Base-by-base conservation (phyloP, 2,329 filamentous ascomycete genomes). In the Aspergillus persii region DNA sequence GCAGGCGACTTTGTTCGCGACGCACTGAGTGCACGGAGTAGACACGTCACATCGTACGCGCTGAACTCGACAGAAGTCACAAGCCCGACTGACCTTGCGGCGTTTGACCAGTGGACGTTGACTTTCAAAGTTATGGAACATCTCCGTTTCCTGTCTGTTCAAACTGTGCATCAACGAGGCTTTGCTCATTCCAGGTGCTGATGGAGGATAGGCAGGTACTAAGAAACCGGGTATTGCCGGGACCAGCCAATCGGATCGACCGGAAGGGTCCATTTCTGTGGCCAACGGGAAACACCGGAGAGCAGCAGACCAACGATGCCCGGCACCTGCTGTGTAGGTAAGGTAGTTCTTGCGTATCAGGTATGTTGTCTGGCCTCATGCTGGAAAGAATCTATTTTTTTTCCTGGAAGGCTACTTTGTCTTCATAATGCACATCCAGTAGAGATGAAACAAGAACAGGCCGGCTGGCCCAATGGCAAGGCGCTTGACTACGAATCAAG, bases 401-500 rank as follows among this genome's bases (percentile, higher is more conserved):
- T 1, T 36, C 33, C 3, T 15, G 11, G 3, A 36, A 3, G 8
- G 4, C 8, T 23, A 11, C 0, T 11, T 11, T 33, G 31, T 33
- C 2, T 15, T 36, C 0, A 9, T 1, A 4, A 12, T 11, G 15
- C 15, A 15, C 5, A 36, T 0, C 1, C 8, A 15, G 15, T 4
- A 2, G 11, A 0, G 11, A 9, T 36, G 4, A 4, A 36, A 36
- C 33, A 36, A 6, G 30, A 36, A 2, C n/a, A 47, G 75, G 73
- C 41, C 27, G 54, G 41, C 57, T 61, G 58, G 54, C 57, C 59
- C 59, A 65, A 63, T 65, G 77, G 78, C 73, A 80, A 79, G 77
- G 78, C 77, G 78, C 76, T 79, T 79, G 78, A 80, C 78, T 80
- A 79, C 78, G 78, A 77, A 79, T 80, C 77, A 79, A 78, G 75